These are phyloP conservation scores for Fusarium fujikuroi DNA, from an alignment of 2,329 filamentous ascomycete genomes.

Conservation along the genomic window DNA sequence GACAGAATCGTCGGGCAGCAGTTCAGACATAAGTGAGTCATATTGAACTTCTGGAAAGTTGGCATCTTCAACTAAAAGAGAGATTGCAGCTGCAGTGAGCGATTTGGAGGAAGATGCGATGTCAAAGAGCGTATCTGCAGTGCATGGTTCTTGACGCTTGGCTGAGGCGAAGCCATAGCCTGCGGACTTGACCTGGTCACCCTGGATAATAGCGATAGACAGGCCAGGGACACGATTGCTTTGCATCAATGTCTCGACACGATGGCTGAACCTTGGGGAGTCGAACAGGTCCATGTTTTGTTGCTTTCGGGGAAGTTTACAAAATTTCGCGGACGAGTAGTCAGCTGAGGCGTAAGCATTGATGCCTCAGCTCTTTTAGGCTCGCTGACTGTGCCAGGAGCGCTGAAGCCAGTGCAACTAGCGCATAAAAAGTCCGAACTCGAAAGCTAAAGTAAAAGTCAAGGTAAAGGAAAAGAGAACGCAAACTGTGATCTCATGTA, in stretches of 20 bases:
- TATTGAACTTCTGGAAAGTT: not conserved
- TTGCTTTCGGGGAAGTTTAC: accelerated
- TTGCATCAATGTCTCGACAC: not conserved
- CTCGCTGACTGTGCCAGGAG: not conserved
- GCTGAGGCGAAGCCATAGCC: slow-evolving; percentile 1
- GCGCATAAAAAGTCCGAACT: not conserved
- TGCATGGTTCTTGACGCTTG: not conserved
- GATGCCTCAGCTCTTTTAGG: not conserved
- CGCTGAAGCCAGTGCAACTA: not conserved
- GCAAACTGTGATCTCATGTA: not conserved
- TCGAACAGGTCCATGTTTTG: not conserved
- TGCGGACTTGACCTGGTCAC: not conserved
- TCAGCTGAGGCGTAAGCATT: not conserved
- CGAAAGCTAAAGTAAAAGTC: not conserved
- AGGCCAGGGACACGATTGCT: slow-evolving; percentile 8
- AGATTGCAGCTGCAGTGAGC: not conserved
- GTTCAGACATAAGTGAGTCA: not conserved
- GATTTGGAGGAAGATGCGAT: slow-evolving; percentile 20
- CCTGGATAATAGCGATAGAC: not conserved
- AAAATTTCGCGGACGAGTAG: not conserved
- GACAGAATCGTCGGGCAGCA: slow-evolving; percentile 10
- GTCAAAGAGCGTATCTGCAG: slow-evolving; percentile 11
- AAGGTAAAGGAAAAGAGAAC: not conserved
- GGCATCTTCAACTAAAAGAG: not conserved
- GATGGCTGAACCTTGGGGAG: not conserved